phyloP scores from a whole-genome alignment of 1,139 yeast genomes.

The Geotrichum bryndzae region DNA sequence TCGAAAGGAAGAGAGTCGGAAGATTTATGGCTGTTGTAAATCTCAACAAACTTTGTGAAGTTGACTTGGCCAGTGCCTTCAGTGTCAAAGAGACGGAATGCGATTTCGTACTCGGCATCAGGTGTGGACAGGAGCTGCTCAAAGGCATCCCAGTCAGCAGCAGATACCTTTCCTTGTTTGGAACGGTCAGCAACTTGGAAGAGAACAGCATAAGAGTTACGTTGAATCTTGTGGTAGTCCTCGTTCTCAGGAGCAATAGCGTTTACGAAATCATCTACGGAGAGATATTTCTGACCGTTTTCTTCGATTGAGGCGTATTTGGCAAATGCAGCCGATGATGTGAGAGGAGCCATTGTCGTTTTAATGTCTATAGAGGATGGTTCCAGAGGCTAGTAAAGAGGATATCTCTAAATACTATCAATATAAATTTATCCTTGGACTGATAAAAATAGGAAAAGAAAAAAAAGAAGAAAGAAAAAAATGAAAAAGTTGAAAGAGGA shows the following conservation, averaged over 20 bases:
- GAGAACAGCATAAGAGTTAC: slow-evolving; percentile 41
- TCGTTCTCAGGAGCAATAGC: slow-evolving; percentile 42
- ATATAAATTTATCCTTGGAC: not conserved
- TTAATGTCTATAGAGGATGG: not conserved
- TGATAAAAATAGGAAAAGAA: not conserved
- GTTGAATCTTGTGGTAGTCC: slow-evolving; percentile 39
- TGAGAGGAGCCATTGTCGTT: slow-evolving; percentile 11
- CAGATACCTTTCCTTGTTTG: slow-evolving; percentile 32
- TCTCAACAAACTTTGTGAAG: slow-evolving; percentile 37
- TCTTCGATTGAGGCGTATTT: slow-evolving; percentile 16
- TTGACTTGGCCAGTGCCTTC: slow-evolving; percentile 39
- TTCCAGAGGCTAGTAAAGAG: not conserved
- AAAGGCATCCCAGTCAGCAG: slow-evolving; percentile 40
- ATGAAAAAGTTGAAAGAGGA: not conserved
- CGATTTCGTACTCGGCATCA: slow-evolving; percentile 45
- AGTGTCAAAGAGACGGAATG: slow-evolving; percentile 40
- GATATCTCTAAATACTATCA: not conserved
- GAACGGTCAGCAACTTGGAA: slow-evolving; percentile 41
- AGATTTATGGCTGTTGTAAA: slow-evolving; percentile 35
- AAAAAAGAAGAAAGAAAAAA: not conserved
- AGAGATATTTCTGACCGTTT: slow-evolving; percentile 43
- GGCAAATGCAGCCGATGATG: slow-evolving; percentile 13
- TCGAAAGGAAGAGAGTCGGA: slow-evolving; percentile 40
- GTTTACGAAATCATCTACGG: slow-evolving; percentile 40
- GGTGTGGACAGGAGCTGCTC: slow-evolving; percentile 39